Evolutionary conservation across 176 grass and related monocot species (phyloP).

Genomic region (Tillandsia fasciculata): DNA sequence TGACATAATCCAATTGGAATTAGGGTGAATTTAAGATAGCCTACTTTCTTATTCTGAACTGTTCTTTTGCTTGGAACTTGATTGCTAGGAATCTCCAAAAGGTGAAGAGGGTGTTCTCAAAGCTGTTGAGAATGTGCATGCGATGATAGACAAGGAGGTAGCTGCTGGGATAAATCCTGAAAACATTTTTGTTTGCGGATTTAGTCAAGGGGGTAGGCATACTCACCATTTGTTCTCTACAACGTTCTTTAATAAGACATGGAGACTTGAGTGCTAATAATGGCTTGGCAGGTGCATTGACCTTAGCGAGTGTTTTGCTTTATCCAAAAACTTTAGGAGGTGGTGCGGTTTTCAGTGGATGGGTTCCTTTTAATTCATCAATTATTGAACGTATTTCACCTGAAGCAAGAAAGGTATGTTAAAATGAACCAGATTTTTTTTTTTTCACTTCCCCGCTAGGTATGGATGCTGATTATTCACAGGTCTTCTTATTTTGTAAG

Average conservation of each 20-base stretch:
- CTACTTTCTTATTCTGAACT: neutral
- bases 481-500: neutral
- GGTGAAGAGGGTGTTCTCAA: conserved; percentile 62
- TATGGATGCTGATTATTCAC: neutral
- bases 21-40: neutral
- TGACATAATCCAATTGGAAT: too few relatives aligned
- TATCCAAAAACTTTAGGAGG: conserved; percentile 83
- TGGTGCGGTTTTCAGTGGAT: conserved; percentile 73
- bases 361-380: conserved; percentile 77
- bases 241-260: neutral
- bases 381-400: conserved; percentile 50
- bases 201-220: conserved; percentile 71
- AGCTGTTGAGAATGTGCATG: conserved; percentile 74
- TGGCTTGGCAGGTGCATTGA: conserved; percentile 48
- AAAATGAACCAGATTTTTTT: neutral
- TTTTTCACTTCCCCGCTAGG: neutral
- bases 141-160: conserved; percentile 78
- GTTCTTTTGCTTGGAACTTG: conserved; percentile 9
- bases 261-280: neutral
- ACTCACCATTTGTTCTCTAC: neutral
- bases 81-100: conserved; percentile 58
- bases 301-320: conserved; percentile 76
- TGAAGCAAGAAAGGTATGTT: conserved; percentile 64
- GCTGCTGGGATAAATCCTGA: conserved; percentile 52
- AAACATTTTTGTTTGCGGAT: conserved; percentile 85